Base-by-base conservation (phyloP, 2,329 filamentous ascomycete species). In the Neonectria hederae region DNA sequence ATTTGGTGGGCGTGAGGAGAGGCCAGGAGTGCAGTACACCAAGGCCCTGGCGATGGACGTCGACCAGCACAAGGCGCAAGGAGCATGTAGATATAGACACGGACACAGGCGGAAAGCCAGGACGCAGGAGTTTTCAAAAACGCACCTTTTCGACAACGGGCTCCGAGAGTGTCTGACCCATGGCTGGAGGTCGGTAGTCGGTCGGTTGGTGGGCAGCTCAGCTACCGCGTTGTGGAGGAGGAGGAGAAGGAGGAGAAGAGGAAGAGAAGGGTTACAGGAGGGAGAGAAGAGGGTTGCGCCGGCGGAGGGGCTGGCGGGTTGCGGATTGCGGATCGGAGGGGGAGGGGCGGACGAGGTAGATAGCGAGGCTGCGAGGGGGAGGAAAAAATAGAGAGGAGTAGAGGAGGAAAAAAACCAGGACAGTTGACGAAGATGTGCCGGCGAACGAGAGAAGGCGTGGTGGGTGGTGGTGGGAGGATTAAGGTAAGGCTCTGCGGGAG, bases 141-240 rank as follows among this genome's bases (percentile, higher is more conserved):
- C 77, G 70, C 70, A 99, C 96, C 94, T 99, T 99, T 80, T 98
- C 96, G 81, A 97, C 92, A 77, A 99, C 94, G 77, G 96, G 96
- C 87, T 99, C 96, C 77, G 95, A 98, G 79, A 99, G 90, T 82
- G 96, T 99, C 87, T 99, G 96, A 88, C 96, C 96, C 96, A 99
- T 99, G 83, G 69, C 71, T 76, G 59, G 58, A 67, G 51, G 59
- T 68, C 65, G 55, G 46, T 59, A 59, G 48, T 65, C 61, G 66
- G 58, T 72, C 65, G 65, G 65, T 72, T 70, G 70, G 65, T 69
- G 67, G 72, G 70, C 54, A 72, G 69, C 69, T 66, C 45, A 68
- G 72, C 72, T 73, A 70, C 68, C 53, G 60, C 63, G 62, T 68
- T 66, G 70, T 69, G 65, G 54, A 66, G 62, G 59, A 40, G 28